Evolutionary conservation across 441 rosid genomes (phyloP), one percentile per base, ranked within the genome.

Genomic region (Pelargonium myrrhifolium): DNA sequence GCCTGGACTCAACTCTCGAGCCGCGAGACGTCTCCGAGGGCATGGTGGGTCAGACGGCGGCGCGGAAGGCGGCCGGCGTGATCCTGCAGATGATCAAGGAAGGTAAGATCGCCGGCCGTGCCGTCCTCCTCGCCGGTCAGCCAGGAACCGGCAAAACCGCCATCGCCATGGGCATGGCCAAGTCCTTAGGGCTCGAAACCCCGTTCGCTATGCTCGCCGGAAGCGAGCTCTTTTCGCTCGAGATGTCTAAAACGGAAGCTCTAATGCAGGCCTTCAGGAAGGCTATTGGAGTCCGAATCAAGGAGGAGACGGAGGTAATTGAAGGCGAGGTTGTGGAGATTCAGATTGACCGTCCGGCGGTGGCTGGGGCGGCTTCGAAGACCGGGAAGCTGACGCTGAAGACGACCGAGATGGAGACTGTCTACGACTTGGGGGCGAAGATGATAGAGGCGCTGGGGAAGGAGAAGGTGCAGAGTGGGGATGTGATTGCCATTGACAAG

Each of bases 131-230:
- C 0, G 98, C 96, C 1, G 98, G 97, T 0, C 98, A 93, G 17
- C 97, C 98, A 0, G 98, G 98, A 10, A 90, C 97, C 0, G 97
- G 98, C 2, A 93, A 93, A 69, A 93, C 97, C 0, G 97, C 97
- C 8, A 90, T 90, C 37, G 98, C 98, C 0, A 93, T 93, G 97
- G 98, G 98, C 17, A 86, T 93, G 93, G 98, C 98, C 17, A 93
- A 90, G 74, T 93, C 98, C 1, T 85, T 93, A 0, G 98, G 98
- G 5, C 83, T 81, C 20, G 98, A 93, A 70, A 93, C 98, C 31
- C 97, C 98, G n/a, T 93, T 93, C 47, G 90, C 98, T 0, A 89
- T 90, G 96, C 85, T 90, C 40, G 87, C 94, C 0, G 96, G 75
- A 4, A 89, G 96, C 63, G 97, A 93, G 76, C 83, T 93, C 45